Evolutionary conservation across 1,284 basidiomycete genomes (phyloP), one percentile per base, ranked within the genome.

Genomic region (Erythrobasidium hasegawianum): DNA sequence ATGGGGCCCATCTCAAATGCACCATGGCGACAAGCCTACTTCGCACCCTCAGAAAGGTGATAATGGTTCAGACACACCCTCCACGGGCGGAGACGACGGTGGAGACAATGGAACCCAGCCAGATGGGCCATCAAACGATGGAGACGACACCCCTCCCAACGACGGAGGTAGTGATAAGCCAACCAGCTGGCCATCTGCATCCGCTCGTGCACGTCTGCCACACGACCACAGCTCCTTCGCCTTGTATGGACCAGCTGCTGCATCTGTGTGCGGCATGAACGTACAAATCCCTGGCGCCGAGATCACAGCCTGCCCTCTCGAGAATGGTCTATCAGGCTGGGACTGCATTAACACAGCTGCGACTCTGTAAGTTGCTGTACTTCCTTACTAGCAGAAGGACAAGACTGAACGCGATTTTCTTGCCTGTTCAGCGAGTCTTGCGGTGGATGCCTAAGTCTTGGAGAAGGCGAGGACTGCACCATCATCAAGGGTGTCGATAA

Each of bases 391-490:
- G 20, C 38, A 5, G 18, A 38, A 7, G n/a, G n/a, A 24, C 39
- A 8, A 13, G 18, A 27, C 7, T n/a, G 20, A 2, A 4, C 13
- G 20, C 56, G 18, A 33, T 20, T 59, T 47, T 1, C 2, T 7
- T 53, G 38, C 1, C 9, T 16, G 3, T 20, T 26, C 29, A 65
- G 62, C 53, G 62, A 65, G 47, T 65, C 62, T 8, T 90, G 88
- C 76, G 88, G 88, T 74, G 89, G 88, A 49, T 90, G 88, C 75
- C 76, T 82, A 5, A 80, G 83, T 14, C 77, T 81, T 38, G 84
- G 84, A 29, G 74, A 80, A 57, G 88, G 88, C 45, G 79, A 84
- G 73, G 86, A 90, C 77, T 90, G 88, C 78, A 86, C 84, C 26
- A 75, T 81, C 29, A 87, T 90, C 71, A 70, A 78, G 47, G 82